Percentiles rank a stretch among this genome's conserved stretches.
These are phyloP conservation scores for Amanita pseudoporphyria DNA, from an alignment of 768 basidiomycete species.

Conservation along the genomic window DNA sequence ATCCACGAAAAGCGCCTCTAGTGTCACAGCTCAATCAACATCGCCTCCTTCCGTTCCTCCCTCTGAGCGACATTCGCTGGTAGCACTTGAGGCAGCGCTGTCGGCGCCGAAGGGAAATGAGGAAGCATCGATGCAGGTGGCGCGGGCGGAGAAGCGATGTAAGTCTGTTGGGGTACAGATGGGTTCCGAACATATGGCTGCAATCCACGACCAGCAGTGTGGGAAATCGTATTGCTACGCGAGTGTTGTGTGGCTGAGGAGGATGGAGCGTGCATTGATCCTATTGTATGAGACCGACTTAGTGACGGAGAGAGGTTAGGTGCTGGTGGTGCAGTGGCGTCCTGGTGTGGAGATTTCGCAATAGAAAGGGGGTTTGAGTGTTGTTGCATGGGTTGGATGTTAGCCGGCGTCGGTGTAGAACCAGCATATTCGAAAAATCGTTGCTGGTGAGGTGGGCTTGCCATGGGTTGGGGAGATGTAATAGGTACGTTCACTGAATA, in stretches of 20 bases:
- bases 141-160: constrained; percentile 14
- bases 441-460: constrained; percentile 3
- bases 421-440: constrained; percentile 20
- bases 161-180: constrained; percentile 6
- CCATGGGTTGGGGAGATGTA: not conserved
- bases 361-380: not conserved
- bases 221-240: constrained; percentile 25
- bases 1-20: no score
- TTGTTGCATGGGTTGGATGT: not conserved
- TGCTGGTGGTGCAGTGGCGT: not conserved
- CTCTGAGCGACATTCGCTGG: constrained; percentile 40
- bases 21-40: constrained; percentile 45
- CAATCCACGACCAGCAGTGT: constrained; percentile 8
- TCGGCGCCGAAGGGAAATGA: constrained; percentile 59
- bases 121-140: constrained; percentile 32
- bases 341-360: constrained; percentile 1
- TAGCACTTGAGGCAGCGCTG: constrained; percentile 40
- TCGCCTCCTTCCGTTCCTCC: constrained; percentile 57
- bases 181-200: constrained; percentile 12
- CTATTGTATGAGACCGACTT: not conserved
- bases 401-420: constrained; percentile 20
- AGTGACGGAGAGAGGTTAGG: not conserved
- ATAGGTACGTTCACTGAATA: constrained; percentile 1
- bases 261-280: constrained; percentile 14
- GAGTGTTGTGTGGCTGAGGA: constrained; percentile 16